phyloP scores from a whole-genome alignment of 495 filamentous ascomycete genomes.

The Arthonia radiata region DNA sequence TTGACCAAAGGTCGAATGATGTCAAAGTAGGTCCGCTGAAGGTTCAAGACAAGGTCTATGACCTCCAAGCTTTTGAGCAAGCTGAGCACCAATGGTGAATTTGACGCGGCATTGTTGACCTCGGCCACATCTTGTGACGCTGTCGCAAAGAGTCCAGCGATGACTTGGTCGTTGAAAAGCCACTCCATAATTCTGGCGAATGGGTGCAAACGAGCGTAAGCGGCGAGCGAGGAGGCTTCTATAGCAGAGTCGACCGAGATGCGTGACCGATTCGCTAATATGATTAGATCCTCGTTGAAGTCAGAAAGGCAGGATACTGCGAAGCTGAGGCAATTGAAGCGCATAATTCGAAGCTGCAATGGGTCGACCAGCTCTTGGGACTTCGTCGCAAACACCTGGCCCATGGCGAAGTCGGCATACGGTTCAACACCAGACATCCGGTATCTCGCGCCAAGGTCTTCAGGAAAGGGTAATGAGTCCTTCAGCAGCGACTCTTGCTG shows the following conservation, averaged over 20 bases:
- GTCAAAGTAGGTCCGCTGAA: conserved; percentile 79
- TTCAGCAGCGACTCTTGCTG: conserved; percentile 30
- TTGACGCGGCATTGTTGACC: conserved; percentile 35
- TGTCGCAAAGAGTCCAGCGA: conserved; percentile 48
- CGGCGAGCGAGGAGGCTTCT: conserved; percentile 38
- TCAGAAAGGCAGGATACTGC: conserved; percentile 43
- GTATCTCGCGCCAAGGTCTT: conserved; percentile 52
- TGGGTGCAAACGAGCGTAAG: conserved; percentile 68
- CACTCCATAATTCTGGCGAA: conserved; percentile 89
- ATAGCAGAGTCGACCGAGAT: conserved; percentile 48
- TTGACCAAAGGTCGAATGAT: conserved; percentile 58
- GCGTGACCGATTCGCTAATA: conserved; percentile 50
- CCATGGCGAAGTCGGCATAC: conserved; percentile 74
- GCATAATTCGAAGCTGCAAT: conserved; percentile 40
- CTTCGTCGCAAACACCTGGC: conserved; percentile 39
- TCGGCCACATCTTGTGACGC: conserved; percentile 45
- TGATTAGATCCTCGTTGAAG: conserved; percentile 81
- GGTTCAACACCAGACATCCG: conserved; percentile 72
- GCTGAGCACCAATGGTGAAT: conserved; percentile 51
- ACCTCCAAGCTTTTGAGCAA: conserved; percentile 54
- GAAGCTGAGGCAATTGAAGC: conserved; percentile 56
- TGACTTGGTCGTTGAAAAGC: conserved; percentile 81
- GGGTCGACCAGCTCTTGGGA: conserved; percentile 32
- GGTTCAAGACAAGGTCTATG: conserved; percentile 50
- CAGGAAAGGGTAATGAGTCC: conserved; percentile 65